Evolutionary conservation across 371 early-diverging fungal species (phyloP).

Genomic region (Mucor lusitanicus): DNA sequence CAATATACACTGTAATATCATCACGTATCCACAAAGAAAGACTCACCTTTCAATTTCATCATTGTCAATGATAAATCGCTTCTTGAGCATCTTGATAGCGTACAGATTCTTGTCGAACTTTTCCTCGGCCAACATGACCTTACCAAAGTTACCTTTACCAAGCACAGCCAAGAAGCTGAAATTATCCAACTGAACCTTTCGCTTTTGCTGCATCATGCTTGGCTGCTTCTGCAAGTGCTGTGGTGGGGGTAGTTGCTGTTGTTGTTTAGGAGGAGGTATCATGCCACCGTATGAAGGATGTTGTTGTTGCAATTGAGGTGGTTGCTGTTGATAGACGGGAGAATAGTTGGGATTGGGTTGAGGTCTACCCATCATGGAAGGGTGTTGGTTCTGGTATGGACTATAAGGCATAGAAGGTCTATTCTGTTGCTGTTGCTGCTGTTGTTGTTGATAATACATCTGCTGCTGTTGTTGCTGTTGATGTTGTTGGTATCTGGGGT

Average conservation of each 20-base stretch:
- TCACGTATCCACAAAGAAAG: not conserved
- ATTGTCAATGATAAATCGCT: constrained; percentile 89
- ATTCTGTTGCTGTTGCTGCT: constrained; percentile 28
- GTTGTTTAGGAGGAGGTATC: not conserved
- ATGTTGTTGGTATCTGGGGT: constrained; percentile 30
- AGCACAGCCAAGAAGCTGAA: constrained; percentile 92
- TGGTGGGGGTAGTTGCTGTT: not conserved
- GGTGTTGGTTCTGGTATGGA: constrained; percentile 27
- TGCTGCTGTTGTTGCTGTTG: constrained; percentile 27
- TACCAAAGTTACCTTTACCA: constrained; percentile 98
- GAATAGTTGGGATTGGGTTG: constrained; percentile 15
- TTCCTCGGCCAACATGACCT: constrained; percentile 96
- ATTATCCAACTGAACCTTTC: constrained; percentile 65
- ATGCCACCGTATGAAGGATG: not conserved
- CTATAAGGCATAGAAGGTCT: constrained; percentile 22
- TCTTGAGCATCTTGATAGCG: constrained; percentile 98
- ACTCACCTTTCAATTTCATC: constrained; percentile 85
- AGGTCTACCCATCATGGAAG: constrained; percentile 21
- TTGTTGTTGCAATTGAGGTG: not conserved
- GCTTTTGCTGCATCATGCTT: constrained; percentile 22
- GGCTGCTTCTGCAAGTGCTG: constrained; percentile 11
- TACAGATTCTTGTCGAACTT: constrained; percentile 74
- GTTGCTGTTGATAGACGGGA: constrained; percentile 23
- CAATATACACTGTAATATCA: not conserved
- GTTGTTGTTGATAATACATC: constrained; percentile 33